A percentile compares a stretch with the other conserved stretches of the same genome.
These are phyloP conservation scores for Ligustrum vulgare DNA, from an alignment of 257 asterid species.

Conservation along the genomic window DNA sequence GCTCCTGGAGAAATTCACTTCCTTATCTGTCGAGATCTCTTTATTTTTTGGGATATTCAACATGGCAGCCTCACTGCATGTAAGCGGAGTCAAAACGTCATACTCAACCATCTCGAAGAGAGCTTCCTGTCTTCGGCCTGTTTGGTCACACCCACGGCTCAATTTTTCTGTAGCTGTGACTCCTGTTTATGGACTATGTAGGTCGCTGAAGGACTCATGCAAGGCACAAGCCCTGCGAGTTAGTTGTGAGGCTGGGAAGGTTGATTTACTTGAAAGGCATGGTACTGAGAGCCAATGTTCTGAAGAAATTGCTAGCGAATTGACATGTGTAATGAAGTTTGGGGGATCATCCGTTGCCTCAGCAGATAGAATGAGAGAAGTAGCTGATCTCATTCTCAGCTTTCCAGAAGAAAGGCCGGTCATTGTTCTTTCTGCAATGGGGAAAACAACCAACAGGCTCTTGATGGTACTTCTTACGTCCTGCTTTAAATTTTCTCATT, in stretches of 20 bases:
- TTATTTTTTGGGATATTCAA: not conserved
- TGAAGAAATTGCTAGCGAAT: slow-evolving; percentile 33
- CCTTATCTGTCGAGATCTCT: slow-evolving; percentile 12
- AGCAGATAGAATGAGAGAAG: slow-evolving; percentile 68
- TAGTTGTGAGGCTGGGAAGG: slow-evolving; percentile 40
- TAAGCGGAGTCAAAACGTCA: slow-evolving; percentile 47
- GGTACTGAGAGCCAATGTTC: slow-evolving; percentile 24
- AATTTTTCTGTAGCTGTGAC: slow-evolving; percentile 24
- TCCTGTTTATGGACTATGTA: slow-evolving; percentile 10
- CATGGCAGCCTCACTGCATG: slow-evolving; percentile 59
- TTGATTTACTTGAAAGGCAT: slow-evolving; percentile 23
- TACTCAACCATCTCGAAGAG: slow-evolving; percentile 23
- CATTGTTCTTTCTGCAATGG: slow-evolving; percentile 88
- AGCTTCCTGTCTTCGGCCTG: slow-evolving; percentile 30
- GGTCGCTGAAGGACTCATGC: not conserved
- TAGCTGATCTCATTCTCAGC: slow-evolving; percentile 65
- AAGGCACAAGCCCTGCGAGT: slow-evolving; percentile 25
- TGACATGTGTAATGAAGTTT: slow-evolving; percentile 76
- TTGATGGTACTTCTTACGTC: slow-evolving; percentile 34
- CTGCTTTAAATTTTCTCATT: not conserved
- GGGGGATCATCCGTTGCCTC: slow-evolving; percentile 89
- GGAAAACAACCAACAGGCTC: slow-evolving; percentile 78
- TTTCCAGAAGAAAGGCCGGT: slow-evolving; percentile 83
- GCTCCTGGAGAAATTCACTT: slow-evolving; percentile 9
- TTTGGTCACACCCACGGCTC: slow-evolving; percentile 27